Conservation (phyloP, 2,329 filamentous ascomycete genomes). For the Claviceps humidiphila region DNA sequence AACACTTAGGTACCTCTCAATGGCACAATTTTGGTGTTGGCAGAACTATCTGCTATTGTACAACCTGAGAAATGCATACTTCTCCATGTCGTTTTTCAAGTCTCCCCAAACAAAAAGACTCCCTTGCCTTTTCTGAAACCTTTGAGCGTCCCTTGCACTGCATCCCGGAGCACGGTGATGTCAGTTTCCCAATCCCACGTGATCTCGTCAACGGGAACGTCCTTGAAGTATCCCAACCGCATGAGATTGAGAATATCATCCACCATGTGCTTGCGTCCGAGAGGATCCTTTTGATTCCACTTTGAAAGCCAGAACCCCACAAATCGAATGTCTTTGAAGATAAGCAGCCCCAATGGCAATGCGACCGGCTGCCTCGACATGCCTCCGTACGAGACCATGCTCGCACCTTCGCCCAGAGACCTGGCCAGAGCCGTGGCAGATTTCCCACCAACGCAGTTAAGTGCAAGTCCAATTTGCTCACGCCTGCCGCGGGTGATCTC, state of each 20-base stretch:
- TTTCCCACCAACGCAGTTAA: constrained; percentile 93
- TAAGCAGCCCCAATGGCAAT: constrained; percentile 71
- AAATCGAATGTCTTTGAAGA: constrained; percentile 85
- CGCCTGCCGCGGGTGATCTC: constrained; percentile 58
- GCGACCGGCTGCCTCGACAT: constrained; percentile 83
- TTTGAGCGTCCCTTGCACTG: constrained; percentile 69
- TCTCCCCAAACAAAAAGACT: constrained; percentile 66
- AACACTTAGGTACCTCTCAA: background rate
- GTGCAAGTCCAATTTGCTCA: constrained; percentile 59
- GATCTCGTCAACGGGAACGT: constrained; percentile 71
- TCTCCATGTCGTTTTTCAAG: constrained; percentile 17
- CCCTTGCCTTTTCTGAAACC: constrained; percentile 84
- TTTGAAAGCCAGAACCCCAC: constrained; percentile 89
- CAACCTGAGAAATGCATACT: background rate
- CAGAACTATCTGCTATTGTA: constrained; percentile 1
- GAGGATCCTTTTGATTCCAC: constrained; percentile 67
- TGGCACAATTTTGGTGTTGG: background rate
- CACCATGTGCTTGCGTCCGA: constrained; percentile 67
- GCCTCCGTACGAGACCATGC: constrained; percentile 86
- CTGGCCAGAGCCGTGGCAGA: constrained; percentile 68
- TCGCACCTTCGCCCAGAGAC: constrained; percentile 51
- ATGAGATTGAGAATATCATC: constrained; percentile 69
- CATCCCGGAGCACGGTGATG: constrained; percentile 51
- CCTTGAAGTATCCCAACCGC: constrained; percentile 62
- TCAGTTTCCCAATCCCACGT: constrained; percentile 74